Evolutionary conservation across 208 protist genomes (phyloP).

Genomic region (Entamoeba histolytica): DNA sequence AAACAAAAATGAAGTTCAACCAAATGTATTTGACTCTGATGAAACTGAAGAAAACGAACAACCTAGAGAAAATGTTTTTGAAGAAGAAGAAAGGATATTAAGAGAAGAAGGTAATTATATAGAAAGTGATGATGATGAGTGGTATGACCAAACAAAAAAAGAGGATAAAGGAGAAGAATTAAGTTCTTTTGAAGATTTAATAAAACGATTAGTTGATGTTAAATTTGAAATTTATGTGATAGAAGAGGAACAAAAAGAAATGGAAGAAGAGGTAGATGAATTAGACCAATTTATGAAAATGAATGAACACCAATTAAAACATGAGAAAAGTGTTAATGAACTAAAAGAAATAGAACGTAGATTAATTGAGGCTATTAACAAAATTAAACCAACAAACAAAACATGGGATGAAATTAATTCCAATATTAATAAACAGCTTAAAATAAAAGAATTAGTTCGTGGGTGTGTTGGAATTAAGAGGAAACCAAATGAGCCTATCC

Average conservation of each 20-base stretch:
- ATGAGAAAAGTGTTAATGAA: neutral
- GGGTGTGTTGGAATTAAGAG: neutral
- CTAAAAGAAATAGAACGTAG: neutral
- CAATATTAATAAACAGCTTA: neutral
- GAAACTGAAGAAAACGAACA: neutral
- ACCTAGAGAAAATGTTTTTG: neutral
- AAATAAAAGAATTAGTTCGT: neutral
- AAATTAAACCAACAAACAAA: neutral
- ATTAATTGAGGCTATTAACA: neutral
- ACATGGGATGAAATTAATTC: neutral
- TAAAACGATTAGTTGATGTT: neutral
- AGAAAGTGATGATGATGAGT: neutral
- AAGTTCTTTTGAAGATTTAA: neutral
- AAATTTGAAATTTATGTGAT: neutral
- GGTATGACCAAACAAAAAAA: neutral
- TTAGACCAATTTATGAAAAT: neutral
- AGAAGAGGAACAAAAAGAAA: neutral
- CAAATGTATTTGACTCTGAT: neutral
- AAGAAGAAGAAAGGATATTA: neutral
- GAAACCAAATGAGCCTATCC: neutral
- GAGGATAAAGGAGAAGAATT: neutral
- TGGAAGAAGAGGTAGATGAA: neutral
- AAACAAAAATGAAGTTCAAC: neutral
- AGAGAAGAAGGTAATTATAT: neutral
- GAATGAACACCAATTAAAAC: neutral